Percentiles rank a stretch among this genome's conserved stretches.
These are phyloP conservation scores for Aspergillus campestris DNA, from an alignment of 495 filamentous ascomycete genomes.

Conservation along the genomic window DNA sequence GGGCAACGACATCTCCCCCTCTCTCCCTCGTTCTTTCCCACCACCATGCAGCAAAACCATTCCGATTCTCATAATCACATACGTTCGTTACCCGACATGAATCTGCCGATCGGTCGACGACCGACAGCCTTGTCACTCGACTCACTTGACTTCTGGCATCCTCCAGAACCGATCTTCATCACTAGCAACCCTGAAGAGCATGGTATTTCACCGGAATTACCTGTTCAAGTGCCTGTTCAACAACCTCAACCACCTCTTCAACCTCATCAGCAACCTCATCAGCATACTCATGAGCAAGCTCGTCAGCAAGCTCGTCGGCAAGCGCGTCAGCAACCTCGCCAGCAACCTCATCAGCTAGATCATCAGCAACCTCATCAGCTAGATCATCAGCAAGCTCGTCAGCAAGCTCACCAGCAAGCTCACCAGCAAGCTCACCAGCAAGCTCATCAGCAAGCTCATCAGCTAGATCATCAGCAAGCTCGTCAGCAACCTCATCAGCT, in stretches of 20 bases:
- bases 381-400: constrained; percentile 15
- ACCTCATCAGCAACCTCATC: constrained; percentile 1
- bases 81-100: too few species aligned
- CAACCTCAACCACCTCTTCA: too few species aligned
- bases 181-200: too few species aligned
- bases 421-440: constrained; percentile 17
- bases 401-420: constrained; percentile 19
- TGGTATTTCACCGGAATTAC: not conserved
- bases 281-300: constrained; percentile 19
- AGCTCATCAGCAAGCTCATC: constrained; percentile 8
- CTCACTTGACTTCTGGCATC: too few species aligned
- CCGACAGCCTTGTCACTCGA: too few species aligned
- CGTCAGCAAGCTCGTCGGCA: constrained; percentile 16
- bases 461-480: constrained; percentile 11
- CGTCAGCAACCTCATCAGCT: constrained; percentile 21
- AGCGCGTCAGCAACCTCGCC: constrained; percentile 8
- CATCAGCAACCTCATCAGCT: constrained; percentile 21
- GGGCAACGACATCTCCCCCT: too few species aligned
- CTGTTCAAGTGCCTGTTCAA: constrained; percentile 12
- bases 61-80: too few species aligned
- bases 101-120: too few species aligned
- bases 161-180: too few species aligned
- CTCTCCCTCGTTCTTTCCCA: too few species aligned
- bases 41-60: too few species aligned
- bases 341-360: constrained; percentile 11